These are phyloP conservation scores for Nasturtium officinale DNA, from an alignment of 345 rosid genomes.

Conservation along the genomic window DNA sequence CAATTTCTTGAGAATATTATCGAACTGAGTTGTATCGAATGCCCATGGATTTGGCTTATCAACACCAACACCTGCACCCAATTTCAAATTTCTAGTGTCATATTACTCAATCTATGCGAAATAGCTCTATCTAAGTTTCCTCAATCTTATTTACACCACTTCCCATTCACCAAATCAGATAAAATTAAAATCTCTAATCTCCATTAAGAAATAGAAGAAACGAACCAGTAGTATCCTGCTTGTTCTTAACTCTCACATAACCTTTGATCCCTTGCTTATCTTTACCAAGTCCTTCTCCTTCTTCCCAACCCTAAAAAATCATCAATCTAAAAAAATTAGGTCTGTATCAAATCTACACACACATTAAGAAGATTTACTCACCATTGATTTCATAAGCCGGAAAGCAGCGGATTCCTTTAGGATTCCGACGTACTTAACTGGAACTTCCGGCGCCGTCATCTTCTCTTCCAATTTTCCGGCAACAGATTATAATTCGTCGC, in stretches of 20 bases:
- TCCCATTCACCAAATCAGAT: neutral
- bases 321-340: constrained; percentile 14
- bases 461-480: constrained; percentile 33
- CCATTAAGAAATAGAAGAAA: constrained; percentile 21
- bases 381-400: constrained; percentile 98
- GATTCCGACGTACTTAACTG: constrained; percentile 83
- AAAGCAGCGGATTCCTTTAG: constrained; percentile 81
- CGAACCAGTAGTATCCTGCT: constrained; percentile 78
- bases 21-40: constrained; percentile 91
- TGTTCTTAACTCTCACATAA: constrained; percentile 80
- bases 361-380: constrained; percentile 6
- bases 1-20: constrained; percentile 86
- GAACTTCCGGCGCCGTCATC: constrained; percentile 95
- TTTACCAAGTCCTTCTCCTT: constrained; percentile 98
- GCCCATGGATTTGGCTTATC: constrained; percentile 97
- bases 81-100: neutral
- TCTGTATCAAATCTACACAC: neutral
- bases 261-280: constrained; percentile 98
- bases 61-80: constrained; percentile 71
- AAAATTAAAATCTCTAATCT: neutral
- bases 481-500: constrained; percentile 40
- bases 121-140: neutral
- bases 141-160: neutral
- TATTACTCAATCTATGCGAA: neutral
- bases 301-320: constrained; percentile 86